Evolutionary conservation across 176 grass and related monocot genomes (phyloP), one percentile per base, ranked within the genome.

Genomic region (Ananas comosus): DNA sequence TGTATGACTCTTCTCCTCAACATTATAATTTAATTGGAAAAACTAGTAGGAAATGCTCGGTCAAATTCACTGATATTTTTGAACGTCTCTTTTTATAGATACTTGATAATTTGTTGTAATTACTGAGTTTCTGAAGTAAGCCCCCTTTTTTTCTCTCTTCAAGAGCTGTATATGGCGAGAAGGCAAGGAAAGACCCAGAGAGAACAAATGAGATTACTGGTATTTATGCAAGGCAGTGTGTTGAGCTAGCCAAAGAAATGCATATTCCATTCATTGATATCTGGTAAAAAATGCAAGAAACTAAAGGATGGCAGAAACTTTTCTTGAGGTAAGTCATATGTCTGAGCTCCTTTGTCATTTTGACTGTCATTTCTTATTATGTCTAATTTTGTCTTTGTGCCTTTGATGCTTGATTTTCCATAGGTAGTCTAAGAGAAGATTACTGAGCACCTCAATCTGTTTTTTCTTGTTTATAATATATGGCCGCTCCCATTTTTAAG

Each of bases 191-290:
- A 48, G 86, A 87, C 28, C 83, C 88, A 12, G 92, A 96, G 82
- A 96, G 92, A 74, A 96, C 83, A 64, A 96, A 96, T 76, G 81
- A 96, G 67, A 91, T 89, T 65, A 81, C 86, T 56, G 86, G 92
- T 42, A 72, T 77, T 53, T 92, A 96, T 83, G 88, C 86, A 72
- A 74, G 16, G 61, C 53, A 92, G 42, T 96, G 92, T 63, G n/a
- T 87, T 24, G 83, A 89, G n/a, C 63, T 96, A 11, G 88, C 92
- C 51, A 79, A 72, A 74, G 86, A 89, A 74, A 85, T 92, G 86
- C 51, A 83, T 70, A 72, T 89, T 76, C 79, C 82, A 12, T 92
- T 64, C 19, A 19, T 92, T 76, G 85, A 96, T 83, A 51, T 88
- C 14, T 96, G 86, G 86, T 92, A 86, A 27, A 82, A 89, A 70